Evolutionary conservation across 331 rosid species (phyloP).

Genomic region (Acacia pycnantha): DNA sequence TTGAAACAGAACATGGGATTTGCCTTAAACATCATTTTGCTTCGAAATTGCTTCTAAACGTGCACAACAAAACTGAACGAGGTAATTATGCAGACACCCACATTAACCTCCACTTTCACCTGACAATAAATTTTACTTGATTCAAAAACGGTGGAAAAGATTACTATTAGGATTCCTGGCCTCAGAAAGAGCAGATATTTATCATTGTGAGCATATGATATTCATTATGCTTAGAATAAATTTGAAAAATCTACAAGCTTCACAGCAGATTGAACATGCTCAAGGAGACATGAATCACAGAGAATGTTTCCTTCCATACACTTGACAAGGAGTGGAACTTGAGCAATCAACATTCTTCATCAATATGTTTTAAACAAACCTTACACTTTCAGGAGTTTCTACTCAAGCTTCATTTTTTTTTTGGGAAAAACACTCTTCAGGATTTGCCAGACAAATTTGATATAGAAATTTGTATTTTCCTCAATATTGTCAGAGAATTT

Average conservation of each 20-base stretch:
- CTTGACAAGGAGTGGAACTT: not conserved
- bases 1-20: slow-evolving; percentile 21
- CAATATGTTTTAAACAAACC: slow-evolving; percentile 39
- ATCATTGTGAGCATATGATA: not conserved
- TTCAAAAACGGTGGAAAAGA: not conserved
- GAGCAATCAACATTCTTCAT: slow-evolving; percentile 28
- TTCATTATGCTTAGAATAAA: not conserved
- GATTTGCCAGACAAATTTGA: slow-evolving; percentile 28
- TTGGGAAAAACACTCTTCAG: slow-evolving; percentile 25
- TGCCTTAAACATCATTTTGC: slow-evolving; percentile 30
- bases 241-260: not conserved
- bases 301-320: not conserved
- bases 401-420: slow-evolving; percentile 9
- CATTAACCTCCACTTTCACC: not conserved
- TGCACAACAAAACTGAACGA: slow-evolving; percentile 11
- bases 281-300: not conserved
- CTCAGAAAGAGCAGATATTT: not conserved
- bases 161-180: not conserved
- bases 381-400: slow-evolving; percentile 22
- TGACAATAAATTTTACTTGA: not conserved
- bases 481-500: slow-evolving; percentile 15
- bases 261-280: not conserved
- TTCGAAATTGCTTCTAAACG: slow-evolving; percentile 33
- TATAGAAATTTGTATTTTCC: not conserved
- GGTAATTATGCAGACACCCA: slow-evolving; percentile 20